Evolutionary conservation across 495 filamentous ascomycete genomes (phyloP), one percentile per base, ranked within the genome.

Genomic region (Lentithecium fluviatile): DNA sequence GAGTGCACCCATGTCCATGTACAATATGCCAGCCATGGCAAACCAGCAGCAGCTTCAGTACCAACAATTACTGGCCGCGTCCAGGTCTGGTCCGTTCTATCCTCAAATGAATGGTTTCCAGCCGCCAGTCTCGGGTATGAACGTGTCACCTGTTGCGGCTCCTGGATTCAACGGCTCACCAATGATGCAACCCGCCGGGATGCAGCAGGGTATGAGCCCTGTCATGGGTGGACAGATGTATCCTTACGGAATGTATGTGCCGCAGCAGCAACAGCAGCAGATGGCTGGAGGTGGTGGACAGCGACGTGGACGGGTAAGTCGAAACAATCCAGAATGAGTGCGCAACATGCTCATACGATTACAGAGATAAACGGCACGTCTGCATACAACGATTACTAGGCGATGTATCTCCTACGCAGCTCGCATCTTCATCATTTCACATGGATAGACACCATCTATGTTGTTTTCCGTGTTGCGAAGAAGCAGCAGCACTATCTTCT

Each of bases 31-130:
- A 36, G 74, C 82, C 59, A 70, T 73, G 19, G 80, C 83, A 36
- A 78, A 74, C 37, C 69, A 81, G 1, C 63, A 83, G 47, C 83
- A 85, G 69, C 82, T 80, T 60, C 83, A 85, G 69, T 61, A 83
- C 42, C 83, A 85, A 69, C 84, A 82, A 62, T 82, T 85, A 68
- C 76, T 85, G 56, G 74, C 79, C 5, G 58, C 52, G 20, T 52
- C 69, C 32, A 62, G 59, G 43, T 24, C 56, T 2, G 48, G 20
- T 32, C 43, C 32, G 12, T 53, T 63, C 51, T 65, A 66, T 45
- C 60, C 60, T 12, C 57, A 42, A 20, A 59, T 69, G 54, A 66
- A 60, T 40, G 60, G 61, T 36, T 56, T 60, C 45, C 67, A 66
- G 29, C 42, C 52, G 21, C 47, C 60, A 51, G 46, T 62, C 26